Base-by-base conservation (phyloP, 805 yeast species). In the Hyphopichia homilentoma region DNA sequence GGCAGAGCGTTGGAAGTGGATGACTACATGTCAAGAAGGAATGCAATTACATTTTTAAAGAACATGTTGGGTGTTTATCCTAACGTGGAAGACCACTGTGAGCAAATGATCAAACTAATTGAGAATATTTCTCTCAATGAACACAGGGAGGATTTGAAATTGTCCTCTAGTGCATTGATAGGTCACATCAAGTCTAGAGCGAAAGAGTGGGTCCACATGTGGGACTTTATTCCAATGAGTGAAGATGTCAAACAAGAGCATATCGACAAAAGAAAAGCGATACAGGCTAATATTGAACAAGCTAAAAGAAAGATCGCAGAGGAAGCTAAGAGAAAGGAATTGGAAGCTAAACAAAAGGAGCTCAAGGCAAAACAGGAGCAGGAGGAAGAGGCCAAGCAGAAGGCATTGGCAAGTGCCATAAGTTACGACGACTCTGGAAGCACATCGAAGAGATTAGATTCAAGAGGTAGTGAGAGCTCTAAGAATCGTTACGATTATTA, bases 21-120 rank as follows among this genome's bases (percentile, higher is more conserved):
- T 3, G 82, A 81, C 34, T 89, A 87, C 52, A 82, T 84, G 77
- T 79, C 84, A 2, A 71, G 93, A 32, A 75, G 88, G 34, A 89
- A 88, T 56, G 75, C 86, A 3, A 84, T 88, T 37, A 81, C 84
- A 1, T 76, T 86, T 45, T 62, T 88, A 63, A 85, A 81, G 50
- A 78, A 77, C 43, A 57, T 81, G 27, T 58, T 81, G 13, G 69
- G 71, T 2, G 68, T 73, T 11, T 87, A 77, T 50, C 95, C 96
- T 0, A 61, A 69, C 7, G 73, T 84, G 9, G 79, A 77, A 32
- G 78, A 72, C 18, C 89, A 84, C 35, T 80, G 87, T 21, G 77
- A 74, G 34, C 36, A 48, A 5, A 48, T 88, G 2, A 54, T 70
- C 6, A 59, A 54, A 4, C 55, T 66, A 7, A 60, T 89, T 21